A percentile compares a stretch with the other conserved stretches of the same genome.
phyloP scores from a whole-genome alignment of 2,329 filamentous ascomycete species.

The Waltergamsia citrina region DNA sequence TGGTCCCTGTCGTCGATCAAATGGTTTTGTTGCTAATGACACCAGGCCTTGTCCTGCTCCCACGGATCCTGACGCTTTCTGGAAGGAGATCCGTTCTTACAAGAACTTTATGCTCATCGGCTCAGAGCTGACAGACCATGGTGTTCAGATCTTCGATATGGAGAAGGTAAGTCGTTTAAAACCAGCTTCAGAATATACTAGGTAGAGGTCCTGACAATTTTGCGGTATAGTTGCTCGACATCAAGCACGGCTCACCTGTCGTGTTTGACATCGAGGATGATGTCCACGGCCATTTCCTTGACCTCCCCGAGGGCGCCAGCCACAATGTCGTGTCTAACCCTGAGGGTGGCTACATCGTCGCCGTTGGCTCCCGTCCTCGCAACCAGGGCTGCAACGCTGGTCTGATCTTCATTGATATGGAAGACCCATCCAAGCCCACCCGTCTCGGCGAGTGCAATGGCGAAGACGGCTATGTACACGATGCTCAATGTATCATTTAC shows the following conservation, averaged over 20 bases:
- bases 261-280: conserved; percentile 17
- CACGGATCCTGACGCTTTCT: conserved; percentile 9
- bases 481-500: conserved; percentile 43
- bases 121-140: conserved; percentile 33
- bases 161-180: too few relatives aligned
- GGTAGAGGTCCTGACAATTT: too few relatives aligned
- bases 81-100: conserved; percentile 24
- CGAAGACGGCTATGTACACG: conserved; percentile 41
- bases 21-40: conserved; percentile 6
- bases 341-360: conserved; percentile 31
- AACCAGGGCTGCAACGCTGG: conserved; percentile 30
- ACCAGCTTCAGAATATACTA: too few relatives aligned
- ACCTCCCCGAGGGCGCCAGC: conserved; percentile 9
- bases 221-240: conserved; percentile 23
- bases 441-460: conserved; percentile 35
- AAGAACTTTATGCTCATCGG: conserved; percentile 22
- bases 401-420: conserved; percentile 29
- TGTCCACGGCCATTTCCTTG: conserved; percentile 19
- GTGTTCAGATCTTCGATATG: conserved; percentile 54
- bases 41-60: conserved; percentile 17
- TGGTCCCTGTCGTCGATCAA: too few relatives aligned
- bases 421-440: conserved; percentile 35
- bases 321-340: conserved; percentile 21
- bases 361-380: conserved; percentile 30
- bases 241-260: conserved; percentile 23